A percentile compares a stretch with the other conserved stretches of the same genome.
phyloP scores from a whole-genome alignment of 345 rosid species.

The Eucalyptus rudis region DNA sequence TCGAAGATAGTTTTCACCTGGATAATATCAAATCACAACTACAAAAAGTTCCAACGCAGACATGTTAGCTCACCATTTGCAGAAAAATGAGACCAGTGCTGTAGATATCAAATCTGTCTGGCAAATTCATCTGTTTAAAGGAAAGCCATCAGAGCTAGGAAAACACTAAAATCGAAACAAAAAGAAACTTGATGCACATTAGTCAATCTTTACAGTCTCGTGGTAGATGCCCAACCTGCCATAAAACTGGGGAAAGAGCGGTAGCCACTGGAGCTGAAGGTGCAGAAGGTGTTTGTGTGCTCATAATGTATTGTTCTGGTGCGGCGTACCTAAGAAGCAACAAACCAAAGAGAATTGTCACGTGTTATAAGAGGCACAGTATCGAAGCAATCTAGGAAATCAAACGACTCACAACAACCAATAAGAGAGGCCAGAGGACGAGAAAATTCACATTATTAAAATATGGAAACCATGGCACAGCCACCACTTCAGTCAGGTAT shows the following conservation, averaged over 20 bases:
- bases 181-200: not conserved
- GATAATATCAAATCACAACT: not conserved
- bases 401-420: not conserved
- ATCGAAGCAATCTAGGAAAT: not conserved
- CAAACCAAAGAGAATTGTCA: not conserved
- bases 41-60: not conserved
- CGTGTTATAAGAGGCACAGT: not conserved
- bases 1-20: not conserved
- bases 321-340: conserved; percentile 60
- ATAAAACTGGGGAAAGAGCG: conserved; percentile 87
- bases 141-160: not conserved
- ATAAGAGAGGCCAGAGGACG: not conserved
- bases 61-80: conserved; percentile 61
- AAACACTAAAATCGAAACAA: not conserved
- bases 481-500: not conserved
- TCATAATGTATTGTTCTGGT: conserved; percentile 99
- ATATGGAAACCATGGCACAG: not conserved
- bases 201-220: not conserved
- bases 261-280: conserved; percentile 97
- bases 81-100: conserved; percentile 85
- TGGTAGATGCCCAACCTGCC: conserved; percentile 55
- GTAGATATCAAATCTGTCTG: conserved; percentile 93
- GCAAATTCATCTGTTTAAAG: conserved; percentile 71
- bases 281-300: conserved; percentile 99
- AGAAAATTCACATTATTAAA: not conserved